These are phyloP conservation scores for Pseudevernia furfuracea DNA, from an alignment of 495 filamentous ascomycete species.

Conservation along the genomic window DNA sequence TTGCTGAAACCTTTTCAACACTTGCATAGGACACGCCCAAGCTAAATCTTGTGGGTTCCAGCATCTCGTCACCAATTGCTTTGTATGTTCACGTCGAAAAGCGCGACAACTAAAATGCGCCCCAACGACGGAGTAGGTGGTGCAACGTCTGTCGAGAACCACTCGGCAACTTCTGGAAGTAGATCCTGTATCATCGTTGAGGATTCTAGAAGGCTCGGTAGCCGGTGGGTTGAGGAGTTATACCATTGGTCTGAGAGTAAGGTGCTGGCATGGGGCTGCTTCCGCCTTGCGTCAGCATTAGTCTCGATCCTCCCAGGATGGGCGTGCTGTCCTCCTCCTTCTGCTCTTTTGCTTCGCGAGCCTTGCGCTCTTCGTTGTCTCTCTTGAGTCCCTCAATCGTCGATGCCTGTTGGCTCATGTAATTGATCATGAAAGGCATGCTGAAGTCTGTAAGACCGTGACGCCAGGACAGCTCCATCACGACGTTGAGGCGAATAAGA, in stretches of 20 bases:
- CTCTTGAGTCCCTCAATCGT: constrained; percentile 80
- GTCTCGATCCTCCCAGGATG: constrained; percentile 81
- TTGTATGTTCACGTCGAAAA: constrained; percentile 15
- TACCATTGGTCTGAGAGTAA: constrained; percentile 68
- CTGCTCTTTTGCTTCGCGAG: constrained; percentile 74
- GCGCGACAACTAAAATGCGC: neutral
- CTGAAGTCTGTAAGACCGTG: constrained; percentile 92
- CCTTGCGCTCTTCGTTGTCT: constrained; percentile 96
- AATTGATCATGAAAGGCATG: constrained; percentile 99
- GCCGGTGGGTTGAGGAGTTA: constrained; percentile 73
- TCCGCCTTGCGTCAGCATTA: constrained; percentile 97
- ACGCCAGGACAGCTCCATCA: constrained; percentile 97
- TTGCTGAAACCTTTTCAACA: constrained; percentile 7
- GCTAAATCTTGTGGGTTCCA: constrained; percentile 7
- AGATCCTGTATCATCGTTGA: neutral
- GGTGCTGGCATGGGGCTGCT: constrained; percentile 48
- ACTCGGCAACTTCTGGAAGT: neutral
- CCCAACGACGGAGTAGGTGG: neutral
- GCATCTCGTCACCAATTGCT: constrained; percentile 8
- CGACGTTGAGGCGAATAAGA: constrained; percentile 80
- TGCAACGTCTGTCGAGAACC: neutral
- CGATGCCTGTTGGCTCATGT: constrained; percentile 80
- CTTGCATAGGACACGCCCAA: constrained; percentile 8
- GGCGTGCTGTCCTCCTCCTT: constrained; percentile 87
- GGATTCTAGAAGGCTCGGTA: constrained; percentile 49